Base-by-base conservation (phyloP, 164 flowering plant genomes). In the Hamamelis virginiana region DNA sequence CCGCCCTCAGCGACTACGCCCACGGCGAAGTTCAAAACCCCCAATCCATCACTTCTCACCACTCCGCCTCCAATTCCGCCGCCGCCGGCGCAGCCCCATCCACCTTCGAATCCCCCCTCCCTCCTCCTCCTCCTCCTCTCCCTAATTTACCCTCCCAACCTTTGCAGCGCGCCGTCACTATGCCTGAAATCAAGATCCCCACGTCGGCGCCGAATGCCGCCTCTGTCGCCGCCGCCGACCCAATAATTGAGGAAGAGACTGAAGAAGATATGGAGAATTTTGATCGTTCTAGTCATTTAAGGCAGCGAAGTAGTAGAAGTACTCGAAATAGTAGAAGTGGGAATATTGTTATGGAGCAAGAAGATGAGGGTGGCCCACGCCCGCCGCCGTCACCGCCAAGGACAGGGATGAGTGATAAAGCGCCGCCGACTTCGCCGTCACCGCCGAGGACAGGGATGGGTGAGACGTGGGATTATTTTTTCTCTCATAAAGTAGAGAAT, bases 1-100 rank as follows among this genome's bases (percentile, higher is more conserved):
- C 93, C 5, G 94, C 95, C 22, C 77, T 91, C 61, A 84, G 86
- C 69, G 97, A 90, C 68, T 92, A 82, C 66, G 91, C 85, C 16
- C 83, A 80, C 33, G 91, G 86, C 11, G 96, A 90, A 63, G 72
- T 76, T 33, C 66, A 56, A 21, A 51, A 66, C 64, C 59, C 51
- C 26, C 19, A 22, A 47, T 69, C 16, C 38, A 4, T 43, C 46
- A 0, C 72, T 53, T 60, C 47, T 53, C 72, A 3, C 2, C 38
- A 58, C 21, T 0, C 61, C 64, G 21, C 57, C 41, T 23, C 41
- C 47, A 16, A 56, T 44, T 71, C 56, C 1, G 15, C 69, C 44
- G 5, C 69, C 64, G 21, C 72, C 71, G n/a, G n/a, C n/a, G n/a
- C 19, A 21, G 12, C 52, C 46, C 59, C 43, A 38, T n/a, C 68